These are phyloP conservation scores for Pythium periplocum DNA, from an alignment of 352 stramenopile species.

Conservation along the genomic window DNA sequence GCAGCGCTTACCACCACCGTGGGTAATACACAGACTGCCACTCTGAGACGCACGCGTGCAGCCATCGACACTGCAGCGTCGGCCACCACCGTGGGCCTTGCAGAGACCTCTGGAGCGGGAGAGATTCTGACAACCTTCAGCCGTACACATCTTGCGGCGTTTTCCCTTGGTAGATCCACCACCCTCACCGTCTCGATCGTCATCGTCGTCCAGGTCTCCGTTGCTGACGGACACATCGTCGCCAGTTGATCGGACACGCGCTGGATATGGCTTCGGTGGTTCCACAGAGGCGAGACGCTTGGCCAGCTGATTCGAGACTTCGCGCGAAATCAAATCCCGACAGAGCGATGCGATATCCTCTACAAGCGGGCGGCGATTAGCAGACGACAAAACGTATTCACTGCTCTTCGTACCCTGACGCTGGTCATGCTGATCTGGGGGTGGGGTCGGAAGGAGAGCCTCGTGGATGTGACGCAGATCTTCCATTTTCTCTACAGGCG, in stretches of 20 bases:
- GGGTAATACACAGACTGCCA: constrained; percentile 76
- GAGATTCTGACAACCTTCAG: constrained; percentile 69
- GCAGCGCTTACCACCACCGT: constrained; percentile 79
- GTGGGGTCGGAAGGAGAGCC: constrained; percentile 65
- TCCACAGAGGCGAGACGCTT: constrained; percentile 10
- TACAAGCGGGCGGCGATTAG: constrained; percentile 45
- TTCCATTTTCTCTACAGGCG: constrained; percentile 61
- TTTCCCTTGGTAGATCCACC: constrained; percentile 39
- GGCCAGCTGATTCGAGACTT: constrained; percentile 22
- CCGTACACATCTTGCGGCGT: constrained; percentile 77
- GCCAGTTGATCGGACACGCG: background rate
- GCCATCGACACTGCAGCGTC: constrained; percentile 72
- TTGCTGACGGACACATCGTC: background rate
- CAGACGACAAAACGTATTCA: constrained; percentile 43
- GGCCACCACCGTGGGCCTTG: constrained; percentile 70
- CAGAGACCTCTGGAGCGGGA: constrained; percentile 73
- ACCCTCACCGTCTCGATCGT: constrained; percentile 16
- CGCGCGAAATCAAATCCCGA: constrained; percentile 69
- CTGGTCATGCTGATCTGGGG: constrained; percentile 51
- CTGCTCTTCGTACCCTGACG: constrained; percentile 54
- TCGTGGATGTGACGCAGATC: constrained; percentile 72
- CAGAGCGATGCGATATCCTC: constrained; percentile 80
- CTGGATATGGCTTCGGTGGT: background rate
- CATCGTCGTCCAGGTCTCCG: constrained; percentile 10
- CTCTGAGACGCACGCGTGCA: constrained; percentile 78